Percentiles rank a stretch among this genome's conserved stretches.
Evolutionary conservation across 2,329 filamentous ascomycete species (phyloP).

Genomic region (Colletotrichum plurivorum): DNA sequence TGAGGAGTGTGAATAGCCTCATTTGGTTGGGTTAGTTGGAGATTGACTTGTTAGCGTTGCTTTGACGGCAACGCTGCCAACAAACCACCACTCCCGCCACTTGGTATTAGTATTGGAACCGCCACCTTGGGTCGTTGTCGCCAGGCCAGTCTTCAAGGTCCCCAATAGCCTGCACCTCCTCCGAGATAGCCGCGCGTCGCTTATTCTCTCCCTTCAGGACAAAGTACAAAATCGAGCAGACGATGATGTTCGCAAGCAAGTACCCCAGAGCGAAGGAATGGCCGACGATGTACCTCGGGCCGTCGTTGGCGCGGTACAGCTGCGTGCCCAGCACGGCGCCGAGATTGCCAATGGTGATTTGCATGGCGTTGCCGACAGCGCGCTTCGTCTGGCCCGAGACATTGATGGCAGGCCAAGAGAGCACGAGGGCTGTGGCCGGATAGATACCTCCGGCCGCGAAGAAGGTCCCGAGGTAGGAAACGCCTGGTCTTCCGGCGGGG

Average conservation of each 20-base stretch:
- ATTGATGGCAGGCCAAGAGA: slow-evolving; percentile 81
- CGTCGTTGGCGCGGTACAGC: slow-evolving; percentile 73
- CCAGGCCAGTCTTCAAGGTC: slow-evolving; percentile 69
- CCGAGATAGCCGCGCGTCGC: slow-evolving; percentile 59
- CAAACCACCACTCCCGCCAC: no score
- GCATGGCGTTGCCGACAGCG: slow-evolving; percentile 77
- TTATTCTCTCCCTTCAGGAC: slow-evolving; percentile 72
- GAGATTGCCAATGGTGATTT: slow-evolving; percentile 79
- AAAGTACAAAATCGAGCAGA: slow-evolving; percentile 67
- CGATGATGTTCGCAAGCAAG: slow-evolving; percentile 69
- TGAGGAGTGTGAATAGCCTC: no score
- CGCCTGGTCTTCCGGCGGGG: slow-evolving; percentile 63
- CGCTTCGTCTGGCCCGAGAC: slow-evolving; percentile 80
- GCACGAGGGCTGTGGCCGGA: slow-evolving; percentile 72
- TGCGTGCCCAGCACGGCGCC: slow-evolving; percentile 80
- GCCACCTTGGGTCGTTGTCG: slow-evolving; percentile 75
- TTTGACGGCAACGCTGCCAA: no score
- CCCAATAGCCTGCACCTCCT: slow-evolving; percentile 63
- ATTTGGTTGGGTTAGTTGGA: no score
- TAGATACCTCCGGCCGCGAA: slow-evolving; percentile 78
- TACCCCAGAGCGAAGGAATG: slow-evolving; percentile 78
- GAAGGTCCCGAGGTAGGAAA: slow-evolving; percentile 73
- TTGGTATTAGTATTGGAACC: slow-evolving; percentile 68
- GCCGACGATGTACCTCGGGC: slow-evolving; percentile 75
- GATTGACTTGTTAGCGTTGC: no score